phyloP scores from a whole-genome alignment of 352 stramenopile genomes.

The Pseudoperonospora humuli region DNA sequence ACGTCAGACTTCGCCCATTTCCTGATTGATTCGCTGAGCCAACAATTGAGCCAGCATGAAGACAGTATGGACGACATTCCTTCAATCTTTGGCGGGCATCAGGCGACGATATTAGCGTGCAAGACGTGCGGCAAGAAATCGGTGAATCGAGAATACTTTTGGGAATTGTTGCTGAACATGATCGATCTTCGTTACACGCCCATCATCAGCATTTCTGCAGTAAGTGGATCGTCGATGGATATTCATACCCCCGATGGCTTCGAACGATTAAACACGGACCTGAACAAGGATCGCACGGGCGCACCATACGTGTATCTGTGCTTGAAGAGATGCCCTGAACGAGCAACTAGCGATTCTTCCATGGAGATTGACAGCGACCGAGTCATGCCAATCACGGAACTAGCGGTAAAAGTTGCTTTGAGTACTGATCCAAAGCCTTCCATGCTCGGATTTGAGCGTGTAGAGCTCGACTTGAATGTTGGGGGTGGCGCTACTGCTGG shows the following conservation, averaged over 20 bases:
- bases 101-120: constrained; percentile 77
- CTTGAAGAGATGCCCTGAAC: constrained; percentile 62
- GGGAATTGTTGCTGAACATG: constrained; percentile 86
- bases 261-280: constrained; percentile 73
- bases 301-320: constrained; percentile 82
- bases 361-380: constrained; percentile 24
- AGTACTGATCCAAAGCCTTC: constrained; percentile 51
- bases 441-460: constrained; percentile 63
- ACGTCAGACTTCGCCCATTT: constrained; percentile 85
- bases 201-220: constrained; percentile 70
- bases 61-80: constrained; percentile 50
- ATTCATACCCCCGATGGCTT: constrained; percentile 59
- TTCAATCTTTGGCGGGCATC: constrained; percentile 68
- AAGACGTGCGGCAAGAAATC: constrained; percentile 77
- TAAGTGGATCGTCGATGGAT: constrained; percentile 63
- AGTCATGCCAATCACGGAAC: constrained; percentile 66
- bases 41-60: constrained; percentile 59
- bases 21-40: constrained; percentile 69
- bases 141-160: constrained; percentile 84
- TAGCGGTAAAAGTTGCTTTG: constrained; percentile 63
- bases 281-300: constrained; percentile 77
- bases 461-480: constrained; percentile 78
- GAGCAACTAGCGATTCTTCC: constrained; percentile 18
- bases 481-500: constrained; percentile 38
- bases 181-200: constrained; percentile 84